Evolutionary conservation across 2,329 filamentous ascomycete genomes (phyloP).

Genomic region (Trichoderma endophyticum): DNA sequence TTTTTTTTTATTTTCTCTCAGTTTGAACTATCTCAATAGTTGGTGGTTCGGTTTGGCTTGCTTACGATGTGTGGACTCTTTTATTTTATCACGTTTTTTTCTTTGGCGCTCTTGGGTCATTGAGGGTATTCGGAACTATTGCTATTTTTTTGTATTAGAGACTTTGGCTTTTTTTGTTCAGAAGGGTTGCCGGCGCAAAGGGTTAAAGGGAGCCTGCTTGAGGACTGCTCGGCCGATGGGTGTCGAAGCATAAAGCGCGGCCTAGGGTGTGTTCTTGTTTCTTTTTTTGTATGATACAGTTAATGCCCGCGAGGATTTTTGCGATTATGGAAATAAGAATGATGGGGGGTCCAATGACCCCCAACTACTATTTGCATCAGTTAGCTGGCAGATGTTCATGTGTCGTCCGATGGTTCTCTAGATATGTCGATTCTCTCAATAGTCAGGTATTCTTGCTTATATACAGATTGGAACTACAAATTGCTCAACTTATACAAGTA

Average conservation of each 20-base stretch:
- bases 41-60: slow-evolving; percentile 2
- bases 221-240: slow-evolving; percentile 15
- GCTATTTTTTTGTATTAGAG: slow-evolving; percentile 12
- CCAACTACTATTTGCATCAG: not conserved
- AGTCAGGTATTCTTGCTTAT: not conserved
- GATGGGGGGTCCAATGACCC: not conserved
- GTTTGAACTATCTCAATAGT: not conserved
- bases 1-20: not conserved
- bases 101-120: slow-evolving; percentile 5
- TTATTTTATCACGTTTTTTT: not conserved
- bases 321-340: slow-evolving; percentile 10
- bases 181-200: slow-evolving; percentile 15
- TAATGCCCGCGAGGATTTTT: slow-evolving; percentile 12
- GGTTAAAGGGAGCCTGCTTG: slow-evolving; percentile 10
- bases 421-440: not conserved
- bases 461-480: not conserved
- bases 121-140: slow-evolving; percentile 5
- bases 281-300: slow-evolving; percentile 18
- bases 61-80: slow-evolving; percentile 3
- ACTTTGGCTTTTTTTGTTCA: slow-evolving; percentile 4
- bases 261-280: slow-evolving; percentile 8
- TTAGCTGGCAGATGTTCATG: not conserved
- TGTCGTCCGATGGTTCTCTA: not conserved
- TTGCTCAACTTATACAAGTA: not conserved
- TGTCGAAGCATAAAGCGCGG: slow-evolving; percentile 16